These are phyloP conservation scores for Paxillus involutus DNA, from an alignment of 768 basidiomycete genomes.

Conservation along the genomic window DNA sequence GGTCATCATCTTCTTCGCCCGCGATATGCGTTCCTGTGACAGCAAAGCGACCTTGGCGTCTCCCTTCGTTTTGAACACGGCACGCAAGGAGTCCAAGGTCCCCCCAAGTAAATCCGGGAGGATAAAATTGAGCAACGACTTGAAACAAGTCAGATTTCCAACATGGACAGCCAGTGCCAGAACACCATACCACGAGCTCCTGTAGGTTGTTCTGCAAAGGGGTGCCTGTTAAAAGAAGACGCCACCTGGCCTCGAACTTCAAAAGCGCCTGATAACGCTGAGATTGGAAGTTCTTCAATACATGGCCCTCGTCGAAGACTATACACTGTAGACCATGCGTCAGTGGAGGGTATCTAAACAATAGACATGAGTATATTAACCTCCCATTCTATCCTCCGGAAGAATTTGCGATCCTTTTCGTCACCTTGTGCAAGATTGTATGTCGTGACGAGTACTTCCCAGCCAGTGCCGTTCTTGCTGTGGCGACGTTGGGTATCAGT, in stretches of 20 bases:
- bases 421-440: constrained; percentile 94
- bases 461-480: constrained; percentile 55
- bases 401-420: constrained; percentile 86
- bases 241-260: constrained; percentile 84
- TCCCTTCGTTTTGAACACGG: constrained; percentile 97
- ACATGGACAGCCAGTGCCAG: constrained; percentile 1
- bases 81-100: constrained; percentile 75
- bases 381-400: constrained; percentile 89
- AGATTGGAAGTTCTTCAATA: constrained; percentile 97
- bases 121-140: constrained; percentile 99
- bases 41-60: constrained; percentile 86
- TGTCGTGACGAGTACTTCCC: constrained; percentile 95
- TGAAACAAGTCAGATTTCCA: constrained; percentile 3
- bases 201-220: constrained; percentile 92
- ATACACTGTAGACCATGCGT: constrained; percentile 58
- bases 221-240: constrained; percentile 91
- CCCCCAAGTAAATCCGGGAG: constrained; percentile 85
- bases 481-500: constrained; percentile 53
- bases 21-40: constrained; percentile 88
- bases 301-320: constrained; percentile 96
- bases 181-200: constrained; percentile 72
- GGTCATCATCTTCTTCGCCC: constrained; percentile 99
- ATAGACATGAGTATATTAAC: constrained; percentile 47
- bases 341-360: not conserved
- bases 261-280: constrained; percentile 90